A percentile compares a stretch with the other conserved stretches of the same genome.
Conservation (phyloP, 2,329 filamentous ascomycete species). For the Sarocladiaceae sp. region DNA sequence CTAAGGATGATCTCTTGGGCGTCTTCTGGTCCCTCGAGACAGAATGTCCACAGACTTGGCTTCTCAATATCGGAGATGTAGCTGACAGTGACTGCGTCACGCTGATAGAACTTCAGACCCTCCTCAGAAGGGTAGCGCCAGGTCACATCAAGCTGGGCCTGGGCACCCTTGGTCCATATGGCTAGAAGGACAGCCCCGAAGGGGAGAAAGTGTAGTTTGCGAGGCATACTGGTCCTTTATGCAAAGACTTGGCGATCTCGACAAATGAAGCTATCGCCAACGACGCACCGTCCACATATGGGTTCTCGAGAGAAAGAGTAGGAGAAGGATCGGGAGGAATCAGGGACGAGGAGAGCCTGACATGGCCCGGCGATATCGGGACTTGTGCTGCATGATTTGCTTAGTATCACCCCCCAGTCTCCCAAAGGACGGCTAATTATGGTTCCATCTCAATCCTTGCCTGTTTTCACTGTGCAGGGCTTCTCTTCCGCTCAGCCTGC, state of each 20-base stretch:
- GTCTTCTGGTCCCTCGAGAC: conserved; percentile 10
- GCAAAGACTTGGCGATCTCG: background rate
- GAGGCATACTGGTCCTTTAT: background rate
- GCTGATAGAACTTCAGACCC: conserved; percentile 11
- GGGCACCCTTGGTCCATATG: background rate
- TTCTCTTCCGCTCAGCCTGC: too few species aligned
- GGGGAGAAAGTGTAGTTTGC: background rate
- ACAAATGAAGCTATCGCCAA: background rate
- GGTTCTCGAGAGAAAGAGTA: background rate
- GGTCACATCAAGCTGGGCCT: background rate
- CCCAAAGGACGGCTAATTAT: too few species aligned
- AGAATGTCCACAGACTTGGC: conserved; percentile 13
- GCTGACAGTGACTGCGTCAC: conserved; percentile 12
- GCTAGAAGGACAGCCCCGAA: background rate
- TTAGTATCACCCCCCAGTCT: too few species aligned
- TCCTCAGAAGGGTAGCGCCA: conserved; percentile 12
- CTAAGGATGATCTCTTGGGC: conserved; percentile 3
- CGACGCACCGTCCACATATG: background rate
- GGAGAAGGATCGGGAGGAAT: background rate
- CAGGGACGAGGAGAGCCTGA: too few species aligned
- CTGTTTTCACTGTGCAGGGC: too few species aligned
- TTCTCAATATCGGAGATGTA: conserved; percentile 10
- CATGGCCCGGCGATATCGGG: too few species aligned
- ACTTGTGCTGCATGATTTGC: too few species aligned
- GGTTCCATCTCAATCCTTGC: too few species aligned